phyloP scores from a whole-genome alignment of 2,329 filamentous ascomycete genomes.

The Zopfia rhizophila region DNA sequence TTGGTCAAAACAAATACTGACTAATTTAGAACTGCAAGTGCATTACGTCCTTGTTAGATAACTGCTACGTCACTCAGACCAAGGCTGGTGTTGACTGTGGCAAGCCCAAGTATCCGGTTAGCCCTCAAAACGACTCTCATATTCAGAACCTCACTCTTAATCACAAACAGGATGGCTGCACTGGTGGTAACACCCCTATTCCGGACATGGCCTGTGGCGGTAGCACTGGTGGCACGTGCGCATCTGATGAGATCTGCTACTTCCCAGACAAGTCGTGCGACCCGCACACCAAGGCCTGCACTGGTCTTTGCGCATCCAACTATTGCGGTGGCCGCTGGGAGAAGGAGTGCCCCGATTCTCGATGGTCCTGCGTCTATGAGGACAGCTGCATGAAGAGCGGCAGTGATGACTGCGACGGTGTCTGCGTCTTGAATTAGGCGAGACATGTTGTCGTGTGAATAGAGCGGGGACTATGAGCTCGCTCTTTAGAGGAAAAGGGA shows the following conservation, averaged over 20 bases:
- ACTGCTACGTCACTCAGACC: constrained; percentile 21
- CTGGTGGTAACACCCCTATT: constrained; percentile 10
- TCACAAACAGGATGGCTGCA: constrained; percentile 7
- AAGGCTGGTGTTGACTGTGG: constrained; percentile 19
- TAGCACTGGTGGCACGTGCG: constrained; percentile 9
- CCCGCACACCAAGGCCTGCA: constrained; percentile 12
- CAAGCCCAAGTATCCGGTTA: constrained; percentile 14
- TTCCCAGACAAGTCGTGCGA: constrained; percentile 17
- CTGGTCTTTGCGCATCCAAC: constrained; percentile 18
- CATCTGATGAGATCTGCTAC: constrained; percentile 18
- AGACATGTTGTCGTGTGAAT: too few relatives aligned
- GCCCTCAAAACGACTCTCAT: too few relatives aligned
- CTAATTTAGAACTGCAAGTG: constrained; percentile 18
- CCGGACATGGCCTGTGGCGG: constrained; percentile 14
- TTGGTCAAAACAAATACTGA: neutral
- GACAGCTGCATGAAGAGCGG: constrained; percentile 13
- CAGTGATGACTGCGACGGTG: constrained; percentile 12
- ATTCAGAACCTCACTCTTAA: neutral
- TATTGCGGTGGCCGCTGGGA: constrained; percentile 15
- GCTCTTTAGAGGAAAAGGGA: too few relatives aligned
- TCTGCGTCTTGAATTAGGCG: constrained; percentile 15
- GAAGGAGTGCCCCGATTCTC: constrained; percentile 11
- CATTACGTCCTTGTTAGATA: constrained; percentile 11
- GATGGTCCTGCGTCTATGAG: constrained; percentile 18
- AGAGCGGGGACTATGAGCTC: too few relatives aligned